Base-by-base conservation (phyloP, 2,329 filamentous ascomycete species). In the Alternaria sp. region DNA sequence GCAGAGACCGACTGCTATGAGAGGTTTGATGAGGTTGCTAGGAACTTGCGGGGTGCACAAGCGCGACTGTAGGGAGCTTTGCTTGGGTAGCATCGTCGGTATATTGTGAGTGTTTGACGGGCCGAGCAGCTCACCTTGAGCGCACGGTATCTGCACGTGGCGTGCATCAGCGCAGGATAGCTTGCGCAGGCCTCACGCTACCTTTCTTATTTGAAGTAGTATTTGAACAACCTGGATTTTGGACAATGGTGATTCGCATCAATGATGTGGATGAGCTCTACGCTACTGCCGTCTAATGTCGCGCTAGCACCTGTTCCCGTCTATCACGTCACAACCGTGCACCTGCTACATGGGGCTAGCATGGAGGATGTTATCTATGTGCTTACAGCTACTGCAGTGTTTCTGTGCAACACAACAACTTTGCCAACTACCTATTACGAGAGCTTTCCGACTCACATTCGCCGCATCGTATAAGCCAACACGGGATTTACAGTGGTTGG, bases 1-100 rank as follows among this genome's bases (percentile, higher is more conserved):
- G 73, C 73, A 5, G 75, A 78, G 54, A 66, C 67, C 13, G 74
- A 78, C 61, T 69, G 66, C 32, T 76, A 77, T 40, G 65, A 79
- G 43, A 74, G 78, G 25, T 78, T 68, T 57, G 50, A 66, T 1
- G 66, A 73, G 3, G 62, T 75, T 21, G 63, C 61, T 13, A 66
- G 54, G 25, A 51, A 59, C 3, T 47, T 76, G 47, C 59, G 65
- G 21, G 54, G 58, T 36, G 58, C 46, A 32, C 43, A 52, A 19
- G 61, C 64, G 26, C 65, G 57, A 19, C 57, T 71, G 36, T 70
- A 71, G 53, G 40, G 8, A 46, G n/a, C 51, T 32, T 30, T 12
- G 44, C 45, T 28, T 25, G 57, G 43, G 25, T 25, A 45, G 26
- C 40, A 36, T 19, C 53, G 49, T 52, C 28, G 49, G 28, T 52